phyloP scores from a whole-genome alignment of 495 filamentous ascomycete genomes.

The Neurospora sp. region DNA sequence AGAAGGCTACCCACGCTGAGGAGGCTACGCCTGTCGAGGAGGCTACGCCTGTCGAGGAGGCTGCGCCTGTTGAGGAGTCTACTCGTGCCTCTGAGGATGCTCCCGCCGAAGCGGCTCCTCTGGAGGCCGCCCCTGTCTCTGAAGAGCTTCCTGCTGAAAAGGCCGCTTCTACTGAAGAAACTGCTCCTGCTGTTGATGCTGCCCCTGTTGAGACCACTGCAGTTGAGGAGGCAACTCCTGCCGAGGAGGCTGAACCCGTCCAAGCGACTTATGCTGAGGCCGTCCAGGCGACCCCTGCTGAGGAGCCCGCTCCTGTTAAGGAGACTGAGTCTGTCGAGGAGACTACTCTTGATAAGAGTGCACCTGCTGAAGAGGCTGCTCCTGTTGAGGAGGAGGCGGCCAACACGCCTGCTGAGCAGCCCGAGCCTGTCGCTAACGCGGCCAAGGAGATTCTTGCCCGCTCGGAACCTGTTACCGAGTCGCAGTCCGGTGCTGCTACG shows the following conservation, averaged over 20 bases:
- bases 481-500: conserved; percentile 14
- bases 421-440: conserved; percentile 1
- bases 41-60: background rate
- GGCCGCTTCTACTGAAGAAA: background rate
- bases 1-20: background rate
- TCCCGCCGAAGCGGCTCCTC: background rate
- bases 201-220: background rate
- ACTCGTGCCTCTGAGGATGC: background rate
- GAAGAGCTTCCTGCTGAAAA: background rate
- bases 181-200: background rate
- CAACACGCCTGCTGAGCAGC: background rate
- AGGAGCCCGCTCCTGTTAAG: background rate
- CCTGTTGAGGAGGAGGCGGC: background rate
- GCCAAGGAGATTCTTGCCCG: conserved; percentile 2
- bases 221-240: background rate
- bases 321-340: background rate
- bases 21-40: background rate
- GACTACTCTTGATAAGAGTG: background rate
- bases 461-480: background rate
- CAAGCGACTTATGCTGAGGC: background rate
- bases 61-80: background rate
- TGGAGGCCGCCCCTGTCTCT: background rate
- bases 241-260: background rate
- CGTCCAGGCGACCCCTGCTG: background rate
- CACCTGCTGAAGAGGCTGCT: background rate